Percentiles rank a stretch among this genome's conserved stretches.
These are phyloP conservation scores for Glebionis coronaria DNA, from an alignment of 129 eudicot genomes.

Conservation along the genomic window DNA sequence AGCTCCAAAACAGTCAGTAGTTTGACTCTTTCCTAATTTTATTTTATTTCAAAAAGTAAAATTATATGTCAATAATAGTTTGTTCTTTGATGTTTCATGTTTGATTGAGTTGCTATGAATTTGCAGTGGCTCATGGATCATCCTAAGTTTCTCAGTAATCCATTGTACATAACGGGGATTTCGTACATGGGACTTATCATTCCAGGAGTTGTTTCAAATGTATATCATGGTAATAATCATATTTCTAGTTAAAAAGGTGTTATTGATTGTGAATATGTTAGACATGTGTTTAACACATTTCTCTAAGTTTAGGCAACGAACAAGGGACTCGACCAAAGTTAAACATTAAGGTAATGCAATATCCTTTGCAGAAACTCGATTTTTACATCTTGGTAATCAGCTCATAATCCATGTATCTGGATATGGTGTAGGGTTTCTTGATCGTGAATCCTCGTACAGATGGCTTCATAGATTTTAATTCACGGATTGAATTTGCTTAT, in stretches of 20 bases:
- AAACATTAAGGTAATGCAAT: constrained; percentile 26
- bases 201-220: constrained; percentile 29
- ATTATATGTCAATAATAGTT: no score
- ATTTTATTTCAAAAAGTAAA: no score
- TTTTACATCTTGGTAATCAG: neutral
- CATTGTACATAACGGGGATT: constrained; percentile 35
- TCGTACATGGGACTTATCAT: constrained; percentile 35
- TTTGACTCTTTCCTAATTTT: no score
- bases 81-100: neutral
- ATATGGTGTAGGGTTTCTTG: constrained; percentile 33
- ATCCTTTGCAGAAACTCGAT: neutral
- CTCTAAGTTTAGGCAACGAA: constrained; percentile 27
- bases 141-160: constrained; percentile 31
- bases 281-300: neutral
- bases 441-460: constrained; percentile 31
- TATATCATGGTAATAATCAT: constrained; percentile 22
- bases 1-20: no score
- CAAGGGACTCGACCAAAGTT: constrained; percentile 20
- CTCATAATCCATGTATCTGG: neutral
- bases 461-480: constrained; percentile 23
- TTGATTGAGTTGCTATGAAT: neutral
- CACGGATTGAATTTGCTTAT: constrained; percentile 29
- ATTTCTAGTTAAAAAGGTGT: neutral
- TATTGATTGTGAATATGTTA: neutral
- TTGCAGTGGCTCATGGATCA: constrained; percentile 37